Evolutionary conservation across 1,139 yeast genomes (phyloP).

Genomic region (Saccharomyces hybrid): DNA sequence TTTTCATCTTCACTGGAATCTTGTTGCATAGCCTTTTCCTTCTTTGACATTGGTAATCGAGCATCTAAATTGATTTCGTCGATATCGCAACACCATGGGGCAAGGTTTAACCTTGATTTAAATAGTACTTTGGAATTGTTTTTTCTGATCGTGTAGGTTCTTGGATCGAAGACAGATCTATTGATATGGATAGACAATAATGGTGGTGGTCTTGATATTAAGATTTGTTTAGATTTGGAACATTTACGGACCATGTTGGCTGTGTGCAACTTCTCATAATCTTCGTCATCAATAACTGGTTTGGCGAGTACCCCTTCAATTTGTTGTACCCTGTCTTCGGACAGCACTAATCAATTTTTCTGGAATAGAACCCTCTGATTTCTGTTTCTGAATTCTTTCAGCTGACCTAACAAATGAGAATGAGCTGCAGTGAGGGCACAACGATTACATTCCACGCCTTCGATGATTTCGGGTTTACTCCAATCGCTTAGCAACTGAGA

Average conservation of each 20-base stretch:
- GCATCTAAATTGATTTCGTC: slow-evolving; percentile 74
- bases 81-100: slow-evolving; percentile 63
- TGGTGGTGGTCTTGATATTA: slow-evolving; percentile 77
- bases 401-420: slow-evolving; percentile 42
- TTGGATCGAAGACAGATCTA: slow-evolving; percentile 84
- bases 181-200: slow-evolving; percentile 78
- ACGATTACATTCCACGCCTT: slow-evolving; percentile 87
- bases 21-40: slow-evolving; percentile 32
- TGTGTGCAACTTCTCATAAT: slow-evolving; percentile 64
- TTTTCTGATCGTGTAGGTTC: slow-evolving; percentile 74
- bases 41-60: slow-evolving; percentile 61
- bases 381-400: slow-evolving; percentile 32
- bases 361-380: slow-evolving; percentile 20
- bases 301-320: slow-evolving; percentile 52
- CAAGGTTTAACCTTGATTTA: slow-evolving; percentile 58
- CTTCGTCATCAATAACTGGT: slow-evolving; percentile 71
- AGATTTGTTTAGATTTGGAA: slow-evolving; percentile 74
- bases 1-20: slow-evolving; percentile 32
- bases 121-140: slow-evolving; percentile 77
- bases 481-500: slow-evolving; percentile 60
- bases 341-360: slow-evolving; percentile 43
- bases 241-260: slow-evolving; percentile 69
- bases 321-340: slow-evolving; percentile 42
- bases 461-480: slow-evolving; percentile 75
- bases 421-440: slow-evolving; percentile 67